Conservation (phyloP, 768 basidiomycete genomes). For the Daedaleopsis sinensis region DNA sequence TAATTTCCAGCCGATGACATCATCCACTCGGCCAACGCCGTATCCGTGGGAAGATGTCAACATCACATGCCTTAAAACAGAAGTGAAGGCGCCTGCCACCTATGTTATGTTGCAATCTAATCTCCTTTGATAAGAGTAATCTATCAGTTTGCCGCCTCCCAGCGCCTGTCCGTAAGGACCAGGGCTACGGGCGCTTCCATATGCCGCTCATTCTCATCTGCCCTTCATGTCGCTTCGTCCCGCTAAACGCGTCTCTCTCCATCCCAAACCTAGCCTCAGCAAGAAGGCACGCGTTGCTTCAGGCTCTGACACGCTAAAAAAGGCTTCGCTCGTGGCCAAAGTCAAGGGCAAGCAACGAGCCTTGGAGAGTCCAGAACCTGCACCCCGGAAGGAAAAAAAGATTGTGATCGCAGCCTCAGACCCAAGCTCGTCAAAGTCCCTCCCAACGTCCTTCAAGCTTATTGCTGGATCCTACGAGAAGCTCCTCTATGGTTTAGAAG, state of each 20-base stretch:
- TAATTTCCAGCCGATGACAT: slow-evolving; percentile 28
- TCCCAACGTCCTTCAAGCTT: slow-evolving; percentile 76
- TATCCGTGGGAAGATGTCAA: no score
- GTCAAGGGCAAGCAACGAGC: slow-evolving; percentile 34
- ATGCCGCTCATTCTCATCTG: no score
- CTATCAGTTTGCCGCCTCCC: no score
- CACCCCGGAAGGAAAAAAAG: slow-evolving; percentile 9
- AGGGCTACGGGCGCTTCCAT: no score
- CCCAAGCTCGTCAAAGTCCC: slow-evolving; percentile 20
- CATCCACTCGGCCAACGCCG: slow-evolving; percentile 13
- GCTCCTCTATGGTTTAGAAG: slow-evolving; percentile 87
- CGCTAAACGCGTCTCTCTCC: slow-evolving; percentile 10
- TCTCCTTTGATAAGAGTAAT: no score
- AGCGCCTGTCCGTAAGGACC: no score
- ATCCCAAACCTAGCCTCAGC: slow-evolving; percentile 20
- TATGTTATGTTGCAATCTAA: no score
- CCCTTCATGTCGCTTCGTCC: slow-evolving; percentile 15
- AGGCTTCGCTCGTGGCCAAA: slow-evolving; percentile 10
- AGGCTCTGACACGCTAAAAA: neutral
- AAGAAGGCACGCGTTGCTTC: slow-evolving; percentile 10
- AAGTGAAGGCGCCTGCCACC: no score
- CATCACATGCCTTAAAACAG: no score
- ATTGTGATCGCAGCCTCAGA: slow-evolving; percentile 2
- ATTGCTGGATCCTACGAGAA: slow-evolving; percentile 97
- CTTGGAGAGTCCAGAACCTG: slow-evolving; percentile 21